phyloP scores from a whole-genome alignment of 768 basidiomycete species.

The Boletus vinaceobasis region DNA sequence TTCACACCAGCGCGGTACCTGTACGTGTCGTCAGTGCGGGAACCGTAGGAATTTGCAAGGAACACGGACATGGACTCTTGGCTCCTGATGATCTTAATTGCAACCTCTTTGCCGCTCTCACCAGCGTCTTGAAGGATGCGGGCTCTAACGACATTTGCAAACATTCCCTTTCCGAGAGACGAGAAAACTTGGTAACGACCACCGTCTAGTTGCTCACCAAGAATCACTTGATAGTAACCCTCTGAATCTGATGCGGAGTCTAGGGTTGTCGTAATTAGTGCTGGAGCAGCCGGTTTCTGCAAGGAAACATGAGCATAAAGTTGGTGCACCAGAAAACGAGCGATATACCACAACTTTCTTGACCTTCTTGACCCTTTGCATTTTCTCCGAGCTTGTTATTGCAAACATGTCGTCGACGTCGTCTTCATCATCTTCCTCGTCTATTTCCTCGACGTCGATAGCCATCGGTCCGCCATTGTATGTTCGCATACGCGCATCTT shows the following conservation, averaged over 20 bases:
- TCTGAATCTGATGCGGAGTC: slow-evolving; percentile 93
- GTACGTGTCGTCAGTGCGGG: slow-evolving; percentile 6
- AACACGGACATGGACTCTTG: slow-evolving; percentile 91
- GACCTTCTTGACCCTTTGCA: slow-evolving; percentile 52
- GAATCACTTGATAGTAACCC: slow-evolving; percentile 91
- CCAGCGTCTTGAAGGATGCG: slow-evolving; percentile 67
- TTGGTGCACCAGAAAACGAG: background rate
- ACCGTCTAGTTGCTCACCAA: slow-evolving; percentile 90
- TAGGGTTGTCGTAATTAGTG: slow-evolving; percentile 69
- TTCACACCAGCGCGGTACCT: slow-evolving; percentile 96
- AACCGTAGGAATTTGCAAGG: background rate
- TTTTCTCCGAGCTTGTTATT: slow-evolving; percentile 45
- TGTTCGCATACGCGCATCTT: slow-evolving; percentile 75
- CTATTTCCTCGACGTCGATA: slow-evolving; percentile 46
- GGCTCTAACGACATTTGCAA: slow-evolving; percentile 92
- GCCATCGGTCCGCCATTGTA: slow-evolving; percentile 36
- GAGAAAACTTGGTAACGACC: slow-evolving; percentile 94
- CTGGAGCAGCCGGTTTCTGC: slow-evolving; percentile 53
- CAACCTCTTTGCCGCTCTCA: slow-evolving; percentile 71
- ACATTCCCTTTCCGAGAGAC: slow-evolving; percentile 98
- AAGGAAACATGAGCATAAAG: slow-evolving; percentile 1
- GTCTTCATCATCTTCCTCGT: slow-evolving; percentile 69
- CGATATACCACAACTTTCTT: slow-evolving; percentile 54
- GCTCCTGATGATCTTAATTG: slow-evolving; percentile 93
- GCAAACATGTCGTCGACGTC: slow-evolving; percentile 98